Conservation (phyloP, 2,329 filamentous ascomycete species). For the Talaromyces rugulosus region DNA sequence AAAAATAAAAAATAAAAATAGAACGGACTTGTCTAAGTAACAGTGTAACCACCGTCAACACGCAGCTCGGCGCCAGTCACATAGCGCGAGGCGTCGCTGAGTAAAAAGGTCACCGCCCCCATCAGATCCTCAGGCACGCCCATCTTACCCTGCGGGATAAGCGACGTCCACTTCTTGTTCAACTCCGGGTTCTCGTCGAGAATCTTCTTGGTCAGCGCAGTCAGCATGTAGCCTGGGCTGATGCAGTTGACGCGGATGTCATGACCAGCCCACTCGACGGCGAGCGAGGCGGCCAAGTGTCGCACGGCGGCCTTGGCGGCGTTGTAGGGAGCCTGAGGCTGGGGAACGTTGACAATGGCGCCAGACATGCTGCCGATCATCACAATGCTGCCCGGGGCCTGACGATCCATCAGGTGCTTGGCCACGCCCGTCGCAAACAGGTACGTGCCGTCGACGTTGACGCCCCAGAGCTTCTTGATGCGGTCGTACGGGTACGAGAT, state of each 20-base stretch:
- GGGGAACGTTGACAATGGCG: constrained; percentile 88
- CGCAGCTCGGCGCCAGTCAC: constrained; percentile 72
- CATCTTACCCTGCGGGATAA: constrained; percentile 93
- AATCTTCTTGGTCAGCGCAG: constrained; percentile 87
- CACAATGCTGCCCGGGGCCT: constrained; percentile 77
- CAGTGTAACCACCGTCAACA: constrained; percentile 86
- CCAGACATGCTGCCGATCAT: constrained; percentile 96
- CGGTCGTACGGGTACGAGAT: constrained; percentile 86
- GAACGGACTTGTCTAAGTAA: constrained; percentile 45
- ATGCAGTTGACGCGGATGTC: constrained; percentile 94
- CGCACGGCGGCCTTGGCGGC: constrained; percentile 87
- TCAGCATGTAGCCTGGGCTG: constrained; percentile 94
- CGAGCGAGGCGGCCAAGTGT: constrained; percentile 80
- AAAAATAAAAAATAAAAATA: not conserved
- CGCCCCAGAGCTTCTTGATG: constrained; percentile 88
- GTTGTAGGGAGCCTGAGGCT: constrained; percentile 91
- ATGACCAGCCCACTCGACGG: constrained; percentile 87
- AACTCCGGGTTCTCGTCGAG: constrained; percentile 89
- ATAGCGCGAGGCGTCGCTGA: constrained; percentile 73
- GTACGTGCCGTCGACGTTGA: constrained; percentile 92
- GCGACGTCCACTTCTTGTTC: constrained; percentile 81
- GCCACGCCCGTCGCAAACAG: constrained; percentile 80
- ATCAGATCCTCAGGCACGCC: constrained; percentile 86
- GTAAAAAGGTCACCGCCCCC: constrained; percentile 83
- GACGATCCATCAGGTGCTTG: constrained; percentile 80